Evolutionary conservation across 768 basidiomycete species (phyloP), one percentile per base, ranked within the genome.

Genomic region (Wakefieldia striispora): DNA sequence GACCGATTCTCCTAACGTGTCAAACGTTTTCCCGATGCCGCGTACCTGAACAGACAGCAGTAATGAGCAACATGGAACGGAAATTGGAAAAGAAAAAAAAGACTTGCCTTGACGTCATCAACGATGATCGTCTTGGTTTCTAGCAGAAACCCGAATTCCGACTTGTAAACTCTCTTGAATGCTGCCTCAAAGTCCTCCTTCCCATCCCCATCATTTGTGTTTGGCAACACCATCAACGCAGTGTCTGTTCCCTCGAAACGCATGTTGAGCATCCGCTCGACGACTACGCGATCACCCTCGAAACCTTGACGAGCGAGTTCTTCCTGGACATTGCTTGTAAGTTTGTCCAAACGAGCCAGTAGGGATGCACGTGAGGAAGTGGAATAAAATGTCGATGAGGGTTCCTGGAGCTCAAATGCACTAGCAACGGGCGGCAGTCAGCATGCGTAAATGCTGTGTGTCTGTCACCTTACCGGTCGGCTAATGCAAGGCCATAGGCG

Each of bases 221-320:
- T 56, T 0, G 86, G 81, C 12, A 91, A 71, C 11, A 93, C 81
- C 91, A 97, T 95, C 56, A 97, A 67, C 14, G 93, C 80, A 0
- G 95, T 98, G 69, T 95, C 93, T 0, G 91, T 94, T 3, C 93
- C 93, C 42, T 94, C 88, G 57, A 94, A 95, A 19, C 92, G 82
- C 91, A 93, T 93, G 61, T 93, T 93, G 38, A 92, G 72, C 84
- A 87, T 86, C 19, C 86, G 78, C 65, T 95, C 95, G 6, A 88
- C 69, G 45, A 77, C 73, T 43, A 95, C 78, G n/a, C 83, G 78
- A 11, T 80, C 72, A 11, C 75, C 82, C 59, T 82, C 79, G 63
- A 97, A 95, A 1, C 94, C 95, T 66, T 97, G 93, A 21, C 73
- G 76, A 49, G 68, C 62, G n/a, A 95, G 78, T 63, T 91, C 90